Percentiles rank a stretch among this genome's conserved stretches.
Conservation (phyloP, 1,284 basidiomycete genomes). For the Limonomyces culmigenus region DNA sequence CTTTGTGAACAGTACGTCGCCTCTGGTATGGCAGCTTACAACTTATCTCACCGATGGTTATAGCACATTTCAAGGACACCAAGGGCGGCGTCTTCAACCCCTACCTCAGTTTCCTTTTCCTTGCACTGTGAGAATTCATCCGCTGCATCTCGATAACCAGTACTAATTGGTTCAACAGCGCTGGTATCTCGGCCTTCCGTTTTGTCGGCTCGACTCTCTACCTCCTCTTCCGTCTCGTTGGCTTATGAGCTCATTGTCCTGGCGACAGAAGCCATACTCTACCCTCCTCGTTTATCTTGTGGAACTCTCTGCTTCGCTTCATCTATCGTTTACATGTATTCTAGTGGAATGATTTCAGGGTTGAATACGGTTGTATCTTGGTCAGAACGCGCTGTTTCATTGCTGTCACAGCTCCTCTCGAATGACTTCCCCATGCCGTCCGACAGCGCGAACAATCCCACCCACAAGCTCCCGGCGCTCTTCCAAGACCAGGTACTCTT, state of each 20-base stretch:
- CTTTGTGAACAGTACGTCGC: conserved; percentile 40
- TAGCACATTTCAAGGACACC: conserved; percentile 28
- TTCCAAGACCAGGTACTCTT: conserved; percentile 7
- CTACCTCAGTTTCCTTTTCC: conserved; percentile 72
- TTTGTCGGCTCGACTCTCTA: conserved; percentile 68
- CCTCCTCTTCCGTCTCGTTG: conserved; percentile 58
- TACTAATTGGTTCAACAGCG: conserved; percentile 34
- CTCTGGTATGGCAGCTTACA: no score
- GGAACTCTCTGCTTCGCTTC: no score
- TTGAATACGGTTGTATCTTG: no score
- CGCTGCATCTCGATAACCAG: no score
- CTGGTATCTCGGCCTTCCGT: conserved; percentile 62
- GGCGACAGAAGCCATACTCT: no score
- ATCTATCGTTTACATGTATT: no score
- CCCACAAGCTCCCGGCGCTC: neutral
- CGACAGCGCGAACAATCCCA: neutral
- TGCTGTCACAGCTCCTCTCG: neutral
- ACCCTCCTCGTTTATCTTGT: no score
- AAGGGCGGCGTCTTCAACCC: conserved; percentile 63
- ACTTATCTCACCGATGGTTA: no score
- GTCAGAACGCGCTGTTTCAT: conserved; percentile 2
- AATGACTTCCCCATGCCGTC: neutral
- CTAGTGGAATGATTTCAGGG: no score
- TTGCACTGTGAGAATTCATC: conserved; percentile 45
- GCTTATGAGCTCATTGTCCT: no score